Conservation (phyloP, 805 yeast genomes). For the Kuraishia capsulata region DNA sequence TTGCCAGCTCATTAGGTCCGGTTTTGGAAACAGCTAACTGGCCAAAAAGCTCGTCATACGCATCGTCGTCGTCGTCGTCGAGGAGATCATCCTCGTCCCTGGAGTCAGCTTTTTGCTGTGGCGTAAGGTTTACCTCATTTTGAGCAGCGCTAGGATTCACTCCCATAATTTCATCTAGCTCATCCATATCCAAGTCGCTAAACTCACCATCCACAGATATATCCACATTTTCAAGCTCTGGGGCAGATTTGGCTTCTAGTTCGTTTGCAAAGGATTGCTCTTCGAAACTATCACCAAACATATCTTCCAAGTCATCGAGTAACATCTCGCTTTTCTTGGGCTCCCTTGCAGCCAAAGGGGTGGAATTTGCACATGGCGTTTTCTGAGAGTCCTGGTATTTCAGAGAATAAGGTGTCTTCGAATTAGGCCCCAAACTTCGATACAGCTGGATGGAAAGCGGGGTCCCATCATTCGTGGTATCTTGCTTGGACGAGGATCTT, state of each 20-base stretch:
- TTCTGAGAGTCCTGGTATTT: neutral
- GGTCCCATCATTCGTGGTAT: neutral
- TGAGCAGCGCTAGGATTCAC: too few relatives aligned
- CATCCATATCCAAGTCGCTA: slow-evolving; percentile 21
- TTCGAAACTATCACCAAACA: neutral
- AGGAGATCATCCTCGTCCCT: slow-evolving; percentile 2
- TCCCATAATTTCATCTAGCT: slow-evolving; percentile 12
- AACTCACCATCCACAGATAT: slow-evolving; percentile 8
- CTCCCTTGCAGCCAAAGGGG: too few relatives aligned
- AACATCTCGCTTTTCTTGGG: neutral
- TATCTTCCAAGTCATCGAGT: slow-evolving; percentile 1
- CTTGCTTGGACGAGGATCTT: neutral
- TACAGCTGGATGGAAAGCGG: slow-evolving; percentile 6
- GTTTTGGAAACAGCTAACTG: slow-evolving; percentile 16
- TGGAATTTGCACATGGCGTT: too few relatives aligned
- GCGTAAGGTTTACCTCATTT: too few relatives aligned
- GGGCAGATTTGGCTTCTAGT: too few relatives aligned
- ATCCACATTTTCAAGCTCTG: too few relatives aligned
- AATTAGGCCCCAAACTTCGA: slow-evolving; percentile 5
- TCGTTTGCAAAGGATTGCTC: neutral
- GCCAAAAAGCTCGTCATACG: slow-evolving; percentile 17
- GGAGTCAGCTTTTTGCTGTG: too few relatives aligned
- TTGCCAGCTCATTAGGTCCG: too few relatives aligned
- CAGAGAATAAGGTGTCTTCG: neutral
- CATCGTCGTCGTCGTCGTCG: slow-evolving; percentile 9